phyloP scores from a whole-genome alignment of 768 basidiomycete species.

The Fomitopsis pulvina region DNA sequence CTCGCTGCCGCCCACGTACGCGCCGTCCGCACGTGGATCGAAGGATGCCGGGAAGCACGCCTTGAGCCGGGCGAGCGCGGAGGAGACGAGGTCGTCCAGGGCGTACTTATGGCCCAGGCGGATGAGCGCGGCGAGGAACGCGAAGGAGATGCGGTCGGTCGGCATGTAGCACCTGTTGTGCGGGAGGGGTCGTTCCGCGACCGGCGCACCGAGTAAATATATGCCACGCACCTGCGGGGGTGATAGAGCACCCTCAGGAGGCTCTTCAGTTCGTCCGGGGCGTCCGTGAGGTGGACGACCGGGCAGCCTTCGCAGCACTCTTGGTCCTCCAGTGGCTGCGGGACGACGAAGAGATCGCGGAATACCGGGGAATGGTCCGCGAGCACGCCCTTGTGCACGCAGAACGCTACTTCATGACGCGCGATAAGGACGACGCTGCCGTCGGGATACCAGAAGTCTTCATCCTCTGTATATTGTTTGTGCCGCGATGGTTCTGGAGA shows the following conservation, averaged over 20 bases:
- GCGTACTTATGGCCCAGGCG: constrained; percentile 19
- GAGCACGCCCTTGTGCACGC: constrained; percentile 10
- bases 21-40: neutral
- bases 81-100: constrained; percentile 11
- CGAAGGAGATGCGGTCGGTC: constrained; percentile 6
- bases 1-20: neutral
- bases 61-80: constrained; percentile 13
- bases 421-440: constrained; percentile 63
- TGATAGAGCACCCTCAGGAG: constrained; percentile 7
- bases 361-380: constrained; percentile 11
- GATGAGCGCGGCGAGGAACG: constrained; percentile 14
- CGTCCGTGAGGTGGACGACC: constrained; percentile 8
- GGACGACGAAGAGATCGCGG: constrained; percentile 7
- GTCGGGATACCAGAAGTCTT: constrained; percentile 50
- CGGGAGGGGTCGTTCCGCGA: neutral
- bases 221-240: neutral
- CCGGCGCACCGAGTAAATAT: neutral
- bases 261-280: neutral
- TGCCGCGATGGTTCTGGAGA: no score
- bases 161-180: constrained; percentile 7
- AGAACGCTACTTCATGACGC: constrained; percentile 2
- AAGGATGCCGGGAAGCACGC: constrained; percentile 6
- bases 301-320: constrained; percentile 8
- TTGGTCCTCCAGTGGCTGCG: neutral
- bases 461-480: no score